A percentile compares a stretch with the other conserved stretches of the same genome.
These are phyloP conservation scores for Coemansia sp. DNA, from an alignment of 371 early-diverging fungal genomes.

Conservation along the genomic window DNA sequence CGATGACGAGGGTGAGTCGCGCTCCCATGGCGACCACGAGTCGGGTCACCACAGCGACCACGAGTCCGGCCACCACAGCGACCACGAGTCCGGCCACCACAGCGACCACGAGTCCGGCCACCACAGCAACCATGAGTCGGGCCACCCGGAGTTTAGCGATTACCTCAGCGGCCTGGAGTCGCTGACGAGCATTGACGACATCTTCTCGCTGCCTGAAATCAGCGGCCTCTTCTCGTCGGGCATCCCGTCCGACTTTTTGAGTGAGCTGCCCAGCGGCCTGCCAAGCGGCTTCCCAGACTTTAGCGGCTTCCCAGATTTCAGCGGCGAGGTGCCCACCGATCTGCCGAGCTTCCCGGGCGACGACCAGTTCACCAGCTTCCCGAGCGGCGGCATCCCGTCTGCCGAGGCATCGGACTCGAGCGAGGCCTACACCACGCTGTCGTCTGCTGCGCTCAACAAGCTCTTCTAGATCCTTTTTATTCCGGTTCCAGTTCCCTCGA, in stretches of 20 bases:
- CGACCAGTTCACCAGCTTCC: too few species aligned
- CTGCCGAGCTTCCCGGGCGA: too few species aligned
- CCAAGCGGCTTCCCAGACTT: background rate
- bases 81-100: too few species aligned
- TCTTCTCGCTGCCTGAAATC: background rate
- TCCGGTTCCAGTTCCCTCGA: background rate
- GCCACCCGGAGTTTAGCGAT: background rate
- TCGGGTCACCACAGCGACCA: too few species aligned
- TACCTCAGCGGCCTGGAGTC: slow-evolving; percentile 1
- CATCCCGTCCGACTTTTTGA: background rate
- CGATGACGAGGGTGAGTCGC: background rate
- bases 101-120: too few species aligned
- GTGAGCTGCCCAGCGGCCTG: background rate
- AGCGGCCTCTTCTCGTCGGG: background rate
- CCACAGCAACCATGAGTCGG: background rate
- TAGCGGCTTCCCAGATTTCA: too few species aligned
- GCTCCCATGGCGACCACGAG: too few species aligned
- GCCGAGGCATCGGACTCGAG: background rate
- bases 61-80: too few species aligned
- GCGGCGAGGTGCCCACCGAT: too few species aligned
- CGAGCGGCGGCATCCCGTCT: too few species aligned
- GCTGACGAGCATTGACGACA: slow-evolving; percentile 1
- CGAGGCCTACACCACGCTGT: background rate
- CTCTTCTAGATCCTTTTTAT: background rate
- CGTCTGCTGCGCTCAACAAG: background rate